Evolutionary conservation across 2,329 filamentous ascomycete species (phyloP), one percentile per base, ranked within the genome.

Genomic region (Leptographium wingfieldii): DNA sequence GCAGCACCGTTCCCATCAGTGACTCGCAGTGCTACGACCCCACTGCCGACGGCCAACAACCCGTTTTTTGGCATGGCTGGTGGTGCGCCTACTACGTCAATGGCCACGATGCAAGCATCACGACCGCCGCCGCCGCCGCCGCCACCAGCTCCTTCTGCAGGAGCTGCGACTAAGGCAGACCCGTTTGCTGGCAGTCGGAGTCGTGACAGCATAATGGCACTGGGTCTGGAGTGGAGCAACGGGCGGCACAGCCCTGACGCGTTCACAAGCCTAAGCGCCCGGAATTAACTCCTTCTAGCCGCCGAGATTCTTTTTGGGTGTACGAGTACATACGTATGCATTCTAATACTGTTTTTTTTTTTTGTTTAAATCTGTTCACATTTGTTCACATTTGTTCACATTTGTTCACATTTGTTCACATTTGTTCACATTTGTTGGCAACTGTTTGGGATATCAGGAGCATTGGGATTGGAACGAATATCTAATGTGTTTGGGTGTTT

Each of bases 211-310:
- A 82, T 89, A 69, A 82, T 84, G 65, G 80, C 87, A 49, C 77
- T 83, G 70, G 82, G 82, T 60, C 80, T 84, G 76, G 78, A 81
- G 54, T 84, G 81, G 81, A 77, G 77, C 66, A 86, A 85, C 66
- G 88, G 88, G 11, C 76, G 88, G 51, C 87, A 91, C 68, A 90
- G 87, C 66, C 88, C 88, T 3, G 88, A 92, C 71, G 88, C 88
- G 16, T 92, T 91, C 77, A 83, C 87, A 2, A 88, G 85, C 57
- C 74, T 92, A 64, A 90, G 86, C 67, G 83, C 86, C 58, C 75
- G 80, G 65, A 78, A 80, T 67, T 73, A 69, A 68, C 54, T 40
- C 46, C 19, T 55, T 38, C 33, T 38, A 35, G 53, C 27, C 19
- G 29, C 54, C 46, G 6, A 51, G 54, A 25, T n/a, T 60, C 49